Percentiles rank a stretch among this genome's conserved stretches.
These are phyloP conservation scores for Penicillium malachiteum DNA, from an alignment of 495 filamentous ascomycete species.

Conservation along the genomic window DNA sequence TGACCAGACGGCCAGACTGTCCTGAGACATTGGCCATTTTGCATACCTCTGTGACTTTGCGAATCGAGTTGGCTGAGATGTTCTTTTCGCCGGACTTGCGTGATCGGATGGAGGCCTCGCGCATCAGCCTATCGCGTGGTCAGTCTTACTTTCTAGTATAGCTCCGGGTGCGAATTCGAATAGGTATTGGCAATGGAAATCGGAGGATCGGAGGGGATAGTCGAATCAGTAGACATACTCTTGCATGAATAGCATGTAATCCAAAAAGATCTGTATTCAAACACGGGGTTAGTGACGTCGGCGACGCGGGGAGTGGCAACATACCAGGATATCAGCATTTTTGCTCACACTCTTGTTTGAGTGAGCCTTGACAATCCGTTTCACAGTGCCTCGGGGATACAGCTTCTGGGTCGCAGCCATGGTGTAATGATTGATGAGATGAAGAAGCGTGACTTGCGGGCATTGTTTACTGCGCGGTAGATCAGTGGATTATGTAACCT, in stretches of 20 bases:
- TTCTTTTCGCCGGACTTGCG: slow-evolving; percentile 71
- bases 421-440: background rate
- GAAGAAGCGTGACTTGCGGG: background rate
- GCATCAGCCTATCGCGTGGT: slow-evolving; percentile 62
- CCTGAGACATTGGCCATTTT: background rate
- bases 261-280: slow-evolving; percentile 69
- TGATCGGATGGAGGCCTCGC: slow-evolving; percentile 75
- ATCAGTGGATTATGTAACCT: slow-evolving; percentile 5
- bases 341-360: slow-evolving; percentile 76
- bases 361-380: slow-evolving; percentile 87
- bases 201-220: no score
- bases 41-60: slow-evolving; percentile 73
- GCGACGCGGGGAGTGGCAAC: slow-evolving; percentile 10
- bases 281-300: slow-evolving; percentile 2
- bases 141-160: no score
- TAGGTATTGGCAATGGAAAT: background rate
- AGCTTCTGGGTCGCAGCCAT: slow-evolving; percentile 62
- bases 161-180: background rate
- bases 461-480: slow-evolving; percentile 16
- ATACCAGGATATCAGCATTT: slow-evolving; percentile 83
- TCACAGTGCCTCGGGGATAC: slow-evolving; percentile 81
- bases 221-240: slow-evolving; percentile 51
- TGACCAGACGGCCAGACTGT: no score
- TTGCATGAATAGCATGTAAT: slow-evolving; percentile 89
- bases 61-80: slow-evolving; percentile 70